Evolutionary conservation across 2,329 filamentous ascomycete genomes (phyloP), one percentile per base, ranked within the genome.

Genomic region (Aspergillus floridensis): DNA sequence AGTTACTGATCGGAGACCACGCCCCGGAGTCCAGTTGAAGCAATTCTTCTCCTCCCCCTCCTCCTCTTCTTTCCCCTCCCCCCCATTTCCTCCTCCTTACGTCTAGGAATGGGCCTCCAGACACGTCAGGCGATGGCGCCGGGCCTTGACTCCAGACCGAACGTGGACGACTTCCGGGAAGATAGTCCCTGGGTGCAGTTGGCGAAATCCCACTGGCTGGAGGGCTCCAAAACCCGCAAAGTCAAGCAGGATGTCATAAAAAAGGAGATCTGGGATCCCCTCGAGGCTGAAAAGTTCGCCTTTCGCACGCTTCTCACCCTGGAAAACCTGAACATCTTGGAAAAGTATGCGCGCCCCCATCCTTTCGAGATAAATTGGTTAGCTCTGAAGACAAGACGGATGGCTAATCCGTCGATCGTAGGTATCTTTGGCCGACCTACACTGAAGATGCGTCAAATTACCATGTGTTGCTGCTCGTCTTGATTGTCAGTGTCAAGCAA

Each of bases 341-440:
- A 99, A 75, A 90, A 84, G 88, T 90, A 44, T 44, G 38, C 38
- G 78, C 21, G 77, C 26, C 7, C 63, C 7, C 29, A 35, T 24
- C 16, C n/a, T 16, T 16, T 44, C 14, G 50, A 53, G 21, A 44
- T 31, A 35, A 16, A 35, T 12, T 5, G 14, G 32, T 16, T 35
- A 16, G 32, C 21, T 57, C 38, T 49, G 38, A 26, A 38, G 19
- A 50, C 41, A 16, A 22, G 44, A 16, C 14, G 16, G 49, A 49
- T 56, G 58, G 26, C 68, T 70, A 63, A 72, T 66, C 57, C 59
- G 49, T 35, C 8, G n/a, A 51, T 16, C 3, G 59, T 61, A 91
- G 91, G 71, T 98, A 96, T 72, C 83, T 99, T 29, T 99, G 95
- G 95, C 95, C 95, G 49, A 91, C 90, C 54, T 99, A 96, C 74